phyloP scores from a whole-genome alignment of 192 early-diverging fungal species.

The Coemansia sp. region DNA sequence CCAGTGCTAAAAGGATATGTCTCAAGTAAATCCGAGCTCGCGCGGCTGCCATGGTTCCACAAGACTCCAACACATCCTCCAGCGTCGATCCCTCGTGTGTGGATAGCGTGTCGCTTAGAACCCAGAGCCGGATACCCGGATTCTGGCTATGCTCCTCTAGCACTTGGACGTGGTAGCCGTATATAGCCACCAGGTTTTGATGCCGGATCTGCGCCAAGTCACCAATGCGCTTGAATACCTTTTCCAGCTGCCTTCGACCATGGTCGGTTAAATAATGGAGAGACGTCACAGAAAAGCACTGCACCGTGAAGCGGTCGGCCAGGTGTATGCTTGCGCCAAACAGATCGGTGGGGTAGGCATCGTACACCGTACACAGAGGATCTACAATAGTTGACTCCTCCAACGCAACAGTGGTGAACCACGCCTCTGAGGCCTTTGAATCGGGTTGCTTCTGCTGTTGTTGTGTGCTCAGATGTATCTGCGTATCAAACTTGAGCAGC shows the following conservation, averaged over 20 bases:
- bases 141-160: conserved; percentile 19
- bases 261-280: conserved; percentile 34
- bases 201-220: conserved; percentile 53
- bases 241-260: conserved; percentile 53
- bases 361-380: conserved; percentile 32
- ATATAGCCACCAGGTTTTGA: conserved; percentile 56
- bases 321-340: conserved; percentile 28
- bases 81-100: conserved; percentile 51
- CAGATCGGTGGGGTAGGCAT: conserved; percentile 48
- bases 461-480: conserved; percentile 17
- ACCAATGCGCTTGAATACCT: conserved; percentile 42
- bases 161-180: conserved; percentile 55
- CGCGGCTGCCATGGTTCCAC: conserved; percentile 56
- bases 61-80: conserved; percentile 60
- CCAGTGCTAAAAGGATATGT: conserved; percentile 61
- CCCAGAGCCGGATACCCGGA: conserved; percentile 25
- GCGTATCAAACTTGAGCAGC: conserved; percentile 26
- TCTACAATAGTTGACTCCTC: conserved; percentile 35
- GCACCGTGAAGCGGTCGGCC: conserved; percentile 39
- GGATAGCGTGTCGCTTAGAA: conserved; percentile 30
- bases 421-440: conserved; percentile 7
- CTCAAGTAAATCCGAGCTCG: conserved; percentile 61
- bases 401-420: conserved; percentile 36
- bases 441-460: background rate
- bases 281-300: conserved; percentile 30